phyloP scores from a whole-genome alignment of 345 rosid species.

The Salix brachista region DNA sequence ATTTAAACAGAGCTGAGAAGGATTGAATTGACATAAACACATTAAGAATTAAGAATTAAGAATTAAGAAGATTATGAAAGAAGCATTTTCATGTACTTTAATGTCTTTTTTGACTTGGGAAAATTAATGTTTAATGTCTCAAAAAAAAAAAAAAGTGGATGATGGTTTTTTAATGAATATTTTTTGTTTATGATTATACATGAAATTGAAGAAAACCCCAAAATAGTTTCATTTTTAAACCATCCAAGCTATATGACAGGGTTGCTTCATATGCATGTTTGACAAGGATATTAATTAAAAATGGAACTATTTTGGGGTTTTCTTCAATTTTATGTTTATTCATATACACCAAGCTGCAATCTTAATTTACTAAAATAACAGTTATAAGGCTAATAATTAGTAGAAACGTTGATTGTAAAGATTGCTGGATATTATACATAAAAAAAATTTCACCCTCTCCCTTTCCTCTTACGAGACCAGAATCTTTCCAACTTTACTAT shows the following conservation, averaged over 20 bases:
- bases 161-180: no score
- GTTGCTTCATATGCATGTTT: background rate
- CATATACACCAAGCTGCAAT: no score
- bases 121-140: slow-evolving; percentile 4
- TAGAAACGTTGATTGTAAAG: background rate
- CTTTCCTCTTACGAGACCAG: background rate
- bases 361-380: no score
- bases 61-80: slow-evolving; percentile 15
- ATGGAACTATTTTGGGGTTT: no score
- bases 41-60: background rate
- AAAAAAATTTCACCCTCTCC: background rate
- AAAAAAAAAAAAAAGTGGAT: background rate
- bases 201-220: no score
- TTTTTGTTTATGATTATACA: no score
- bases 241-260: no score
- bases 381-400: background rate
- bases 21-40: slow-evolving; percentile 26
- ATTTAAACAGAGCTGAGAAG: slow-evolving; percentile 3
- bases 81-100: background rate
- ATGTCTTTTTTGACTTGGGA: background rate
- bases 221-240: no score
- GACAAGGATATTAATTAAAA: no score
- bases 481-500: background rate
- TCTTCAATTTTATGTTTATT: no score
- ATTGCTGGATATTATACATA: background rate